phyloP scores from a whole-genome alignment of 2,329 filamentous ascomycete species.

The Fusarium illudens region DNA sequence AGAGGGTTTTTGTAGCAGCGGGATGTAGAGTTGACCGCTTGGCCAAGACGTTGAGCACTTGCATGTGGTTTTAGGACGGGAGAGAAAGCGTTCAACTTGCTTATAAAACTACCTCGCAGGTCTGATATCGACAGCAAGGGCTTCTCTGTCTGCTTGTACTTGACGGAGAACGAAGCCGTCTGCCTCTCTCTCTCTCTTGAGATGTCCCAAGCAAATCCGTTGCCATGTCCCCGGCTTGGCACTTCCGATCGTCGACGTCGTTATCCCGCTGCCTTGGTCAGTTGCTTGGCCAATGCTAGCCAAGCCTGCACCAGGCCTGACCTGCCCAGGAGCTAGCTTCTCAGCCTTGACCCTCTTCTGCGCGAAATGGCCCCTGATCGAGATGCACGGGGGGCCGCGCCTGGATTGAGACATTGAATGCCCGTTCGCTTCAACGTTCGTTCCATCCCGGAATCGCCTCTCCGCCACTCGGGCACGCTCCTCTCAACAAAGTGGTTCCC shows the following conservation, averaged over 20 bases:
- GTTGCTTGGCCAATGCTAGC: constrained; percentile 27
- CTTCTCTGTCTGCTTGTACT: neutral
- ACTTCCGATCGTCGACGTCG: constrained; percentile 19
- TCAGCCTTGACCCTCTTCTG: constrained; percentile 13
- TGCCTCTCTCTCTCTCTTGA: constrained; percentile 9
- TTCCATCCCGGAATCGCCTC: neutral
- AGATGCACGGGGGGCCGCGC: constrained; percentile 21
- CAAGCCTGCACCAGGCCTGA: constrained; percentile 20
- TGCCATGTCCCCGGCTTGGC: constrained; percentile 38
- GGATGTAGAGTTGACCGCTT: neutral
- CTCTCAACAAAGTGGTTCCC: neutral
- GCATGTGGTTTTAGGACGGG: neutral
- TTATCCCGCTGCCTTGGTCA: constrained; percentile 29
- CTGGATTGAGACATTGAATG: constrained; percentile 6
- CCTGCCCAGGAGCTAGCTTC: neutral
- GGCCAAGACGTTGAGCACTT: neutral
- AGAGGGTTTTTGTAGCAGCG: neutral
- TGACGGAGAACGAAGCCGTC: neutral
- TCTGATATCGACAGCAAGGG: neutral
- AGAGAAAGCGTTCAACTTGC: neutral
- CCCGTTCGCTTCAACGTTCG: neutral
- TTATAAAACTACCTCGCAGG: neutral
- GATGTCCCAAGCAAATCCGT: constrained; percentile 18
- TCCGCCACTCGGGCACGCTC: neutral
- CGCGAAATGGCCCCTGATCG: constrained; percentile 13